Percentiles rank a stretch among this genome's conserved stretches.
phyloP scores from a whole-genome alignment of 192 early-diverging fungal species.

The Chytriomyces confervae region DNA sequence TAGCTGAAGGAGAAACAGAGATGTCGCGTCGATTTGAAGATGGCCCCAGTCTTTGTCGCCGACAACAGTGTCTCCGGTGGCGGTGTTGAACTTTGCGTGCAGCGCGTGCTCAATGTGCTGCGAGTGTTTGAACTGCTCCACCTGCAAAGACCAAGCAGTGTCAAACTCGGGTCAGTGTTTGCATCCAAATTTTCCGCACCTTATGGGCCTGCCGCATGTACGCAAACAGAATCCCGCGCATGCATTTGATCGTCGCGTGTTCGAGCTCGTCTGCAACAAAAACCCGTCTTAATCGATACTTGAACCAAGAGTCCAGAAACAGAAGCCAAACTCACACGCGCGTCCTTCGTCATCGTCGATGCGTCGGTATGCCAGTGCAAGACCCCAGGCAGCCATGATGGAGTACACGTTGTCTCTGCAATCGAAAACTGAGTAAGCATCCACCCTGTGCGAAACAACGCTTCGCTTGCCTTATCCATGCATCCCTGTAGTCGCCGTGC shows the following conservation, averaged over 20 bases:
- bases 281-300: background rate
- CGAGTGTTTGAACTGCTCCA: conserved; percentile 83
- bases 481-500: conserved; percentile 85
- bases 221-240: conserved; percentile 79
- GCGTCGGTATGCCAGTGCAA: conserved; percentile 84
- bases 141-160: conserved; percentile 48
- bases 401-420: conserved; percentile 88
- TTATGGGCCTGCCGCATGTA: conserved; percentile 86
- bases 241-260: conserved; percentile 83
- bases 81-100: conserved; percentile 88
- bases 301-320: background rate
- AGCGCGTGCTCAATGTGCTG: conserved; percentile 76
- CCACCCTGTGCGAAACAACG: background rate
- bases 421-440: background rate
- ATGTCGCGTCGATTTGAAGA: conserved; percentile 88
- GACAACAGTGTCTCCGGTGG: conserved; percentile 83
- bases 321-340: conserved; percentile 65
- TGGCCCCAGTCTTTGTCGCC: conserved; percentile 87
- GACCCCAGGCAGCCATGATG: conserved; percentile 80
- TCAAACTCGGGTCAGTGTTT: too few species aligned
- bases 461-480: conserved; percentile 76
- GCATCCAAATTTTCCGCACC: conserved; percentile 43
- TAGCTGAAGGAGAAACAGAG: conserved; percentile 76
- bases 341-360: conserved; percentile 83
- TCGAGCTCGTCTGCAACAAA: conserved; percentile 73